Percentiles rank a stretch among this genome's conserved stretches.
phyloP scores from a whole-genome alignment of 1,284 basidiomycete genomes.

The Ustilago shanxiensis region DNA sequence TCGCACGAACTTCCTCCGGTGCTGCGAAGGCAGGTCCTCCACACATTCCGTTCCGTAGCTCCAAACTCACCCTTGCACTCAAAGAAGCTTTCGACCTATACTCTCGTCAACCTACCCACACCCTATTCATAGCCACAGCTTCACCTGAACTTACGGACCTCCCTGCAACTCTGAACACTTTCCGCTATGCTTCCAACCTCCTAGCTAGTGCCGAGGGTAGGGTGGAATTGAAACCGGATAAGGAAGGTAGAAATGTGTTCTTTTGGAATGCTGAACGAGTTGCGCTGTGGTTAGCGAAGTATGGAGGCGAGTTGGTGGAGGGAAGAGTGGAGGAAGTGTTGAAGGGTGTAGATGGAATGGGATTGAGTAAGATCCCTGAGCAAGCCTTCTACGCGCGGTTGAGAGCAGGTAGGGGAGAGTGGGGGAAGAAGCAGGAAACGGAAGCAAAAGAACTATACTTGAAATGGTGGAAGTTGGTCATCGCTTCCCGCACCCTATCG shows the following conservation, averaged over 20 bases:
- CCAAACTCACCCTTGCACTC: conserved; percentile 37
- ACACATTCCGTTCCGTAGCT: conserved; percentile 40
- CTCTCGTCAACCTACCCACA: conserved; percentile 32
- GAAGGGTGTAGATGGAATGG: conserved; percentile 12
- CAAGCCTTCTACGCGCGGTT: conserved; percentile 15
- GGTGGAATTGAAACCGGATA: conserved; percentile 23
- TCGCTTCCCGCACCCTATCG: conserved; percentile 23
- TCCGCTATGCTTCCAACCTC: conserved; percentile 25
- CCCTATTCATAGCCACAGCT: conserved; percentile 41
- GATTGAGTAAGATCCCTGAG: conserved; percentile 25
- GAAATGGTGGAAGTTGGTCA: conserved; percentile 44
- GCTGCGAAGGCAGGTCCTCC: not conserved
- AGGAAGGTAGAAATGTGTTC: conserved; percentile 19
- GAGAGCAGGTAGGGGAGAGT: not conserved
- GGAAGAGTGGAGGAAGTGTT: not conserved
- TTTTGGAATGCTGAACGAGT: conserved; percentile 24
- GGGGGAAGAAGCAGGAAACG: not conserved
- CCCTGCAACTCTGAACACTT: conserved; percentile 29
- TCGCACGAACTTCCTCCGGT: conserved; percentile 11
- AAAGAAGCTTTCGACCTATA: conserved; percentile 46
- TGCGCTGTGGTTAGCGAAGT: conserved; percentile 22
- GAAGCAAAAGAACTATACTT: conserved; percentile 28
- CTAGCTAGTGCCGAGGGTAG: conserved; percentile 5
- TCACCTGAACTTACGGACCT: conserved; percentile 14
- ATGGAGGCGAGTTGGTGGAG: not conserved